Evolutionary conservation across 345 rosid species (phyloP).

Genomic region (Trapa bicornis): DNA sequence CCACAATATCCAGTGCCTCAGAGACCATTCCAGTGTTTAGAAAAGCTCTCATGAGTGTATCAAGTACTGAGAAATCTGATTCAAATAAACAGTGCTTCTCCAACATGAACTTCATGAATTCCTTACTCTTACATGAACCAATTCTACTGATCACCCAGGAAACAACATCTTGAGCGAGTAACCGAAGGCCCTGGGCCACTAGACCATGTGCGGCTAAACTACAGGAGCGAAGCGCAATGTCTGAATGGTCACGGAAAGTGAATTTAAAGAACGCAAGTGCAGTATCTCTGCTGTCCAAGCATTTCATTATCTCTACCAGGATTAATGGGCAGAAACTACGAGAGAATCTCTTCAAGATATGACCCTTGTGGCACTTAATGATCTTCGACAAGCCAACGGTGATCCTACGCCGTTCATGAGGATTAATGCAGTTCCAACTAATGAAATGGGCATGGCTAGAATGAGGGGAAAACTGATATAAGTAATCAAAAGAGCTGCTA

Average conservation of each 20-base stretch:
- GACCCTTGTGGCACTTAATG: conserved; percentile 25
- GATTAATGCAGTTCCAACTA: conserved; percentile 23
- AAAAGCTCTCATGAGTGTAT: conserved; percentile 52
- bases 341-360: conserved; percentile 22
- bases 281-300: conserved; percentile 28
- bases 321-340: conserved; percentile 28
- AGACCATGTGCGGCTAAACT: conserved; percentile 45
- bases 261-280: conserved; percentile 58
- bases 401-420: conserved; percentile 43
- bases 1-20: conserved; percentile 33
- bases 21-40: conserved; percentile 29
- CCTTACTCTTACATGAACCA: conserved; percentile 31
- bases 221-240: conserved; percentile 20
- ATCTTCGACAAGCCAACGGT: conserved; percentile 34
- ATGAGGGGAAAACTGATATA: conserved; percentile 38
- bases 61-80: conserved; percentile 53
- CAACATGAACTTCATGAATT: conserved; percentile 55
- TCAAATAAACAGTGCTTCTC: conserved; percentile 29
- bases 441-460: conserved; percentile 1
- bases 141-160: conserved; percentile 42
- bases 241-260: conserved; percentile 32
- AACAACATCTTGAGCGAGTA: conserved; percentile 55
- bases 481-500: conserved; percentile 11
- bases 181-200: conserved; percentile 26
- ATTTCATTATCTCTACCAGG: conserved; percentile 33